A percentile compares a stretch with the other conserved stretches of the same genome.
Evolutionary conservation across 768 basidiomycete species (phyloP).

Genomic region (Auricularia sp.): DNA sequence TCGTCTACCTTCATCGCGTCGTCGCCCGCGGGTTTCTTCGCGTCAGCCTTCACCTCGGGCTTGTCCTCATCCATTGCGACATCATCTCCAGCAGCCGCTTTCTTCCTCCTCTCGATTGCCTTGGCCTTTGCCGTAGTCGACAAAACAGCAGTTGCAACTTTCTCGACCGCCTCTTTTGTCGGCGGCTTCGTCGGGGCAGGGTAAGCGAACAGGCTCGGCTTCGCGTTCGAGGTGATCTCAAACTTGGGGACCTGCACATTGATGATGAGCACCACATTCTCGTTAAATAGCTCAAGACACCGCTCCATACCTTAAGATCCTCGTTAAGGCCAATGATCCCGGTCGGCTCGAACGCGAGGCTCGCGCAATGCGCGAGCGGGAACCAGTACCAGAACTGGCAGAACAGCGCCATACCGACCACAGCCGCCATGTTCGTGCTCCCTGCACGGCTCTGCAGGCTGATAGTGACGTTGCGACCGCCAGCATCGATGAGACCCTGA

Average conservation of each 20-base stretch:
- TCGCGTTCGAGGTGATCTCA: conserved; percentile 82
- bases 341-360: conserved; percentile 89
- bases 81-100: conserved; percentile 65
- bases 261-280: too few relatives aligned
- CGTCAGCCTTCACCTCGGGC: conserved; percentile 33
- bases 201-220: conserved; percentile 88
- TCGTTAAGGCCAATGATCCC: conserved; percentile 87
- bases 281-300: neutral
- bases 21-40: conserved; percentile 35
- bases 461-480: conserved; percentile 93
- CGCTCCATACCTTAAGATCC: conserved; percentile 57
- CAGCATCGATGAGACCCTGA: conserved; percentile 96
- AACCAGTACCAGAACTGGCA: conserved; percentile 99
- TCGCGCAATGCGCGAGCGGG: conserved; percentile 87
- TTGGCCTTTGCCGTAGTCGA: conserved; percentile 97
- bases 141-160: conserved; percentile 88
- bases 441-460: conserved; percentile 89
- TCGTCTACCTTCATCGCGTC: conserved; percentile 68
- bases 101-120: conserved; percentile 81
- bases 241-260: conserved; percentile 73
- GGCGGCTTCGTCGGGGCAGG: conserved; percentile 77
- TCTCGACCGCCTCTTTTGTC: conserved; percentile 85
- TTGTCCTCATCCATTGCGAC: conserved; percentile 74
- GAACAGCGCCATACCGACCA: conserved; percentile 97
- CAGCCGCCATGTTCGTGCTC: conserved; percentile 83